Conservation (phyloP, 2,329 filamentous ascomycete species). For the Fusarium torreyae region DNA sequence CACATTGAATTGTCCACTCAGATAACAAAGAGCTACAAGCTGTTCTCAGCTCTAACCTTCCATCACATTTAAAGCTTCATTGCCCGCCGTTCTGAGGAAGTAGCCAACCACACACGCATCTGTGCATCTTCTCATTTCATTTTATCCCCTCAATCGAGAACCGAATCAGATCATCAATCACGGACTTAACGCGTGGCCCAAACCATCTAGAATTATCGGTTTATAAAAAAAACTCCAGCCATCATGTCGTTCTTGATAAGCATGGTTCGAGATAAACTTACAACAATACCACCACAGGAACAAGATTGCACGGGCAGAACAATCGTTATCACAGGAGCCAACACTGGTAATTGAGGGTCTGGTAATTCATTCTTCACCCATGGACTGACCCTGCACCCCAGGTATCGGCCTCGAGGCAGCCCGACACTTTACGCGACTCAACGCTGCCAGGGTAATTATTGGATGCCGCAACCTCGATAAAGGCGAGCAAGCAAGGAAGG, state of each 20-base stretch:
- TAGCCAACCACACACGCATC: no score
- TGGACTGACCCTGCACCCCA: background rate
- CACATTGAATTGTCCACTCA: no score
- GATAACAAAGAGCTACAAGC: no score
- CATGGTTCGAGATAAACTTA: conserved; percentile 36
- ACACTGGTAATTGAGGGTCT: conserved; percentile 45
- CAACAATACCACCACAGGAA: conserved; percentile 51
- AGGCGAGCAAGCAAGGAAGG: conserved; percentile 58
- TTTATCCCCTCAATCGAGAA: no score
- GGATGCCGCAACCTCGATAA: conserved; percentile 58
- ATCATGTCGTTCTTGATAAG: conserved; percentile 21
- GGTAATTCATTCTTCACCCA: background rate
- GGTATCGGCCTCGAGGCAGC: conserved; percentile 61
- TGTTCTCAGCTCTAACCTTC: no score
- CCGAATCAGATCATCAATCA: no score
- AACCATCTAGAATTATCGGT: no score
- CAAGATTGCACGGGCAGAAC: conserved; percentile 55
- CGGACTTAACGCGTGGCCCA: no score
- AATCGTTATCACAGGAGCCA: conserved; percentile 62
- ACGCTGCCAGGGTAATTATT: conserved; percentile 60
- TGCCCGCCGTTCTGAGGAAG: no score
- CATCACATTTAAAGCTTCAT: no score
- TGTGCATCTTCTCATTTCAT: no score
- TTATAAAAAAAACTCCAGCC: background rate
- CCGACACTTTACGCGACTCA: conserved; percentile 58